Evolutionary conservation across 2,329 filamentous ascomycete species (phyloP), one percentile per base, ranked within the genome.

Genomic region (Colletotrichum sp.): DNA sequence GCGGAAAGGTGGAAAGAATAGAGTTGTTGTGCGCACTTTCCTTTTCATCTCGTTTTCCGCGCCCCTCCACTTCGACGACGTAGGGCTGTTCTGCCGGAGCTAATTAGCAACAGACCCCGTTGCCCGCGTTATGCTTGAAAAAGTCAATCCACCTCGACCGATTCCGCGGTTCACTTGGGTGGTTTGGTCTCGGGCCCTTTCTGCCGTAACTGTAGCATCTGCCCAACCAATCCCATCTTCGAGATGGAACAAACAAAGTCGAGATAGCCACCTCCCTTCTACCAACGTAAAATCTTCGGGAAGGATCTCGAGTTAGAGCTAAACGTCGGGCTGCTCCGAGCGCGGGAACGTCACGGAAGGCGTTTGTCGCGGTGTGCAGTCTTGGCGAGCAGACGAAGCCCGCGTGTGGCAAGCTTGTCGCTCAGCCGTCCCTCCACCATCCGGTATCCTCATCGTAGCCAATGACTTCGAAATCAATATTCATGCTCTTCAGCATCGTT

Each of bases 361-460:
- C 7, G 26, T 32, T 26, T 28, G 28, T 21, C 44, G 34, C 9
- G 34, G 36, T 3, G 36, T 65, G 34, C 10, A 28, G 32, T 26
- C 15, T 16, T 65, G 10, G 62, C 36, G 3, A 59, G n/a, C 4
- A 65, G 34, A n/a, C 5, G 18, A n/a, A 21, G 44, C 44, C 44
- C 6, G 10, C 10, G n/a, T 52, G 2, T 4, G 10, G 44, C n/a
- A 52, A 21, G n/a, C n/a, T 52, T 52, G 44, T 52, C 44, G 44
- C 44, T 75, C 71, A 76, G 39, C 63, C 71, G 62, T 75, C 72
- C 67, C 59, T 77, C 77, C 77, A 78, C 59, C 69, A 67, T 26
- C 69, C 77, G 8, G 72, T 70, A 16, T 68, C 57, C 26, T 65
- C 67, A 39, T 77, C 78, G 76, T 80, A 80, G 63, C 77, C 80